Percentiles rank a stretch among this genome's conserved stretches.
phyloP scores from a whole-genome alignment of 495 filamentous ascomycete genomes.

The Gamarada debralockiae region DNA sequence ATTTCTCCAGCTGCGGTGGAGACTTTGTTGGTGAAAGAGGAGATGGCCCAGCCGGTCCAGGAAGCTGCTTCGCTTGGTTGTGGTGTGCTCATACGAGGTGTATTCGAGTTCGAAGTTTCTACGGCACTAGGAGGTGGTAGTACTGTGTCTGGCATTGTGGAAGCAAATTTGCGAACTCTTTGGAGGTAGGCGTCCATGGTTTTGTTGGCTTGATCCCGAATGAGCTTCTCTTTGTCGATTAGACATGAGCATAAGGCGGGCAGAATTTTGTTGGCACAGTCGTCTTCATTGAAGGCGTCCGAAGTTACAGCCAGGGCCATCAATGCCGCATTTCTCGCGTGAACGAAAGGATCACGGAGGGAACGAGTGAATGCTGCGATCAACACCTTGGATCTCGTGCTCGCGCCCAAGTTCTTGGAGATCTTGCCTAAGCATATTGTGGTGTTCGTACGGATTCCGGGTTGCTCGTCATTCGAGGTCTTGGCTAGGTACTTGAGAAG shows the following conservation, averaged over 20 bases:
- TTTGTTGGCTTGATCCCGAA: slow-evolving; percentile 88
- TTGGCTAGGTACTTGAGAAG: slow-evolving; percentile 88
- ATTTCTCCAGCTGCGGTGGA: slow-evolving; percentile 82
- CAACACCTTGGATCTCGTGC: slow-evolving; percentile 82
- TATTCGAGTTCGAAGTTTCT: slow-evolving; percentile 30
- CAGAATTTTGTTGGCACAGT: slow-evolving; percentile 78
- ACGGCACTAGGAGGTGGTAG: slow-evolving; percentile 49
- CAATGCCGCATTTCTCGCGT: slow-evolving; percentile 84
- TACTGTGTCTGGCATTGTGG: slow-evolving; percentile 75
- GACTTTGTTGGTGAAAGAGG: slow-evolving; percentile 96
- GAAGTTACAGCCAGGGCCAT: slow-evolving; percentile 79
- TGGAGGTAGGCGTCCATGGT: slow-evolving; percentile 87
- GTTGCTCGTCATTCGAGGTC: slow-evolving; percentile 95
- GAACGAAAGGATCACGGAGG: slow-evolving; percentile 88
- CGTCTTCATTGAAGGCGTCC: slow-evolving; percentile 85
- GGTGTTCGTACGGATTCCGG: slow-evolving; percentile 95
- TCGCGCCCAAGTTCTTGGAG: slow-evolving; percentile 76
- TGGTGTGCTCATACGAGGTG: slow-evolving; percentile 71
- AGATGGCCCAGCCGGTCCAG: slow-evolving; percentile 98
- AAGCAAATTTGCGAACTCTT: slow-evolving; percentile 72
- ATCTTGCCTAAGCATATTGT: slow-evolving; percentile 97
- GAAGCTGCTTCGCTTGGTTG: slow-evolving; percentile 59
- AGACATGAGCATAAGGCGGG: slow-evolving; percentile 75
- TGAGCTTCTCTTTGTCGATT: slow-evolving; percentile 86
- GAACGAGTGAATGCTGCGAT: slow-evolving; percentile 87